These are phyloP conservation scores for Microcyclospora pomicola DNA, from an alignment of 2,329 filamentous ascomycete species.

Conservation along the genomic window DNA sequence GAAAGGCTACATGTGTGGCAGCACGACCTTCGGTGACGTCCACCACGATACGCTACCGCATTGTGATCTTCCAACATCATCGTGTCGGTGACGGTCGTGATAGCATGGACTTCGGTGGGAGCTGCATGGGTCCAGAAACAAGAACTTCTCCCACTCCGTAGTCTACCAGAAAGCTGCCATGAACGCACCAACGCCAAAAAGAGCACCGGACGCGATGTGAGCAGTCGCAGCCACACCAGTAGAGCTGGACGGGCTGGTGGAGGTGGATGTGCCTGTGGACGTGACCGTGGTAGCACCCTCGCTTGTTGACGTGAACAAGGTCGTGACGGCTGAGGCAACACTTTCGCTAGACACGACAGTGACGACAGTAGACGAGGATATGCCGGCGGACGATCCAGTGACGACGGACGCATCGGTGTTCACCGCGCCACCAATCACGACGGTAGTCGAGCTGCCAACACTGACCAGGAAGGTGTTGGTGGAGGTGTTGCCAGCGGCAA, in stretches of 20 bases:
- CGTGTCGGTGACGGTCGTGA: too few relatives aligned
- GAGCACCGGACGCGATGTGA: constrained; percentile 20
- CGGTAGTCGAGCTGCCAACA: constrained; percentile 19
- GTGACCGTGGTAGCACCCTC: constrained; percentile 6
- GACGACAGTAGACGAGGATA: background rate
- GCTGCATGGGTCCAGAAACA: too few relatives aligned
- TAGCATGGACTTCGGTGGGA: too few relatives aligned
- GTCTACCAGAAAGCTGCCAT: constrained; percentile 24
- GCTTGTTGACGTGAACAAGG: constrained; percentile 3
- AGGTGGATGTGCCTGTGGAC: constrained; percentile 1
- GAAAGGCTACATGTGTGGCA: too few relatives aligned
- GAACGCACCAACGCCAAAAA: constrained; percentile 25
- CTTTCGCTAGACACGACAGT: constrained; percentile 1
- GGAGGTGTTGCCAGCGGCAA: constrained; percentile 12
- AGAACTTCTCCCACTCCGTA: too few relatives aligned
- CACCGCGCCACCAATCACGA: constrained; percentile 17
- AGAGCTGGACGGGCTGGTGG: constrained; percentile 1
- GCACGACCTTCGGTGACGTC: too few relatives aligned
- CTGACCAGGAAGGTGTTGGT: constrained; percentile 21
- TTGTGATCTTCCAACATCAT: too few relatives aligned
- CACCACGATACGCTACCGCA: too few relatives aligned
- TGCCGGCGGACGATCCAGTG: constrained; percentile 6
- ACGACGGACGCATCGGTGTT: constrained; percentile 7
- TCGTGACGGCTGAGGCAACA: constrained; percentile 5
- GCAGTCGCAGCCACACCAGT: constrained; percentile 13